Evolutionary conservation across 345 rosid species (phyloP), one percentile per base, ranked within the genome.

Genomic region (Hypericum androsaemum): DNA sequence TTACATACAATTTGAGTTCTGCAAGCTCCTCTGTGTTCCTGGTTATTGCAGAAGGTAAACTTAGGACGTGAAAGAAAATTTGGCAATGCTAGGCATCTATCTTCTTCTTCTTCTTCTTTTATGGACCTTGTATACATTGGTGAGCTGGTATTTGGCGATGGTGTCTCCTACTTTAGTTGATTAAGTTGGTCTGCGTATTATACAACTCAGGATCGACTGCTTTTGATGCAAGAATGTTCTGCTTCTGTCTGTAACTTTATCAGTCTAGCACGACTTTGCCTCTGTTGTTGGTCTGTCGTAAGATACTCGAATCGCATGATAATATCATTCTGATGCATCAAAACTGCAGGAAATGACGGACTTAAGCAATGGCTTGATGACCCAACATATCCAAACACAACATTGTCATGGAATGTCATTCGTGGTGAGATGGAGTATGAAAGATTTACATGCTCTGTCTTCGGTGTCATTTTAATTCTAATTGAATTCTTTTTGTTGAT

Each of bases 361-460:
- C 78, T 92, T 67, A 54, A 78, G 56, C 77, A 73, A 57, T 92
- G 99, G 99, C 81, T 77, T 17, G 76, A 78, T 47, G 80, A 92
- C 63, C 95, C 95, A 57, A 74, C 89, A 48, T 79, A 80, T 75
- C 86, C 97, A 37, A 83, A 86, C 79, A 73, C 81, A 28, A 78
- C 95, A 38, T 58, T 85, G 59, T 83, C 94, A 32, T 89, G 97
- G 97, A 83, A 81, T 57, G 56, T 80, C 57, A 66, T 89, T 58
- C 12, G 14, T 43, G 14, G 17, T 10, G 51, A 12, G 37, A 10
- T 44, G 12, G 7, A 43, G 38, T 58, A 32, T 6, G n/a, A 12
- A 13, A 6, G 4, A 10, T 5, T 28, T 47, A 44, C 10, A 6
- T 10, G 35, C 15, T 22, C 59, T 13, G 7, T 7, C 41, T 50